phyloP scores from a whole-genome alignment of 176 grass and related monocot species.

The Areca catechu region DNA sequence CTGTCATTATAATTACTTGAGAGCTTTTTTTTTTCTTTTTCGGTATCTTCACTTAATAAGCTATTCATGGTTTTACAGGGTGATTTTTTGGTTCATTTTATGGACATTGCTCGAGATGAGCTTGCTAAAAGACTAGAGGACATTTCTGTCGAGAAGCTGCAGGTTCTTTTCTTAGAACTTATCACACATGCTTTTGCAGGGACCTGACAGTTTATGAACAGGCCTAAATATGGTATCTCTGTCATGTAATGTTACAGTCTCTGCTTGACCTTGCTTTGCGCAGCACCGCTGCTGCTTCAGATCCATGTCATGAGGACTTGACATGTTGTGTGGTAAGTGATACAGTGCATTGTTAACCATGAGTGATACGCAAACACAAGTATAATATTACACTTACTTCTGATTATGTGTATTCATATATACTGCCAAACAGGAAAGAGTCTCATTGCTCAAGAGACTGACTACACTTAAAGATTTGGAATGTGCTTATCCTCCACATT shows the following conservation, averaged over 20 bases:
- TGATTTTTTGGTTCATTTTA: conserved; percentile 99
- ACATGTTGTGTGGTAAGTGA: conserved; percentile 87
- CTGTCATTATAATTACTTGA: no score
- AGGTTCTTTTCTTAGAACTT: conserved; percentile 37
- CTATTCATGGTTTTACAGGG: conserved; percentile 48
- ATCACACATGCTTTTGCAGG: background rate
- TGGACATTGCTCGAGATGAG: conserved; percentile 98
- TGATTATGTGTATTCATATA: conserved; percentile 10
- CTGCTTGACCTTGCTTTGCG: conserved; percentile 89
- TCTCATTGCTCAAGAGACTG: conserved; percentile 73
- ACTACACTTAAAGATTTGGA: conserved; percentile 68
- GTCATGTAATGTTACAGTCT: conserved; percentile 43
- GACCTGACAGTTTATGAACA: background rate
- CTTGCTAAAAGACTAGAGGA: conserved; percentile 82
- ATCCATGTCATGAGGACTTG: conserved; percentile 89
- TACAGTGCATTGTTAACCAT: conserved; percentile 11
- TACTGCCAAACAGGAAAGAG: conserved; percentile 63
- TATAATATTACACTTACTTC: conserved; percentile 4
- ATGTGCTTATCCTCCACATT: conserved; percentile 29
- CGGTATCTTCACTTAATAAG: conserved; percentile 18
- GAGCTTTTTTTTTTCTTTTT: conserved; percentile 12
- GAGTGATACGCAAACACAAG: background rate
- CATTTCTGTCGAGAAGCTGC: conserved; percentile 91
- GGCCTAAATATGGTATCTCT: conserved; percentile 25
- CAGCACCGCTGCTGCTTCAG: conserved; percentile 78